phyloP scores from a whole-genome alignment of 306 rosid genomes.

The Pyrus bretschneideri region DNA sequence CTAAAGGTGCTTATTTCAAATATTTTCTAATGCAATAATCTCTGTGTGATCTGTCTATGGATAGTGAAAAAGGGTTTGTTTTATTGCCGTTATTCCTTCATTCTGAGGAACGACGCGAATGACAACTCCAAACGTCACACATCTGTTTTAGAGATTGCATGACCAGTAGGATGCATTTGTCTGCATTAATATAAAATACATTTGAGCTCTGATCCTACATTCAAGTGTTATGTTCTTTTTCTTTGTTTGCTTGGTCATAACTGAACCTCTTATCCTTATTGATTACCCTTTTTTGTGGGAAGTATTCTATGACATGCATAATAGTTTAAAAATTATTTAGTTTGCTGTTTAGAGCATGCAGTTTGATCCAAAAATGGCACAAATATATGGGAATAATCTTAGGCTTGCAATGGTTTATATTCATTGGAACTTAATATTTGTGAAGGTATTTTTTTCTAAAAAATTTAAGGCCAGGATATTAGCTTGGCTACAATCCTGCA shows the following conservation, averaged over 20 bases:
- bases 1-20: slow-evolving; percentile 50
- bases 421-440: neutral
- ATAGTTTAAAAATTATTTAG: neutral
- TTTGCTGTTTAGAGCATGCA: neutral
- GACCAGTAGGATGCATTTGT: neutral
- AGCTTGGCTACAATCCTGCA: neutral
- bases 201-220: neutral
- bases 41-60: neutral
- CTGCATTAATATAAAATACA: neutral
- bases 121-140: neutral
- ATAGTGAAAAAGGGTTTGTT: neutral
- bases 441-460: neutral
- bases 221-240: neutral
- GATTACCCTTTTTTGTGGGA: neutral
- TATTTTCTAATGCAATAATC: slow-evolving; percentile 11
- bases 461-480: neutral
- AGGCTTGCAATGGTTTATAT: neutral
- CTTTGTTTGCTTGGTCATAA: neutral
- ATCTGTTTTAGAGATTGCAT: neutral
- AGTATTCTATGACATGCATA: neutral
- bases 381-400: neutral
- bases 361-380: neutral
- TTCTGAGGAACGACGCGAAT: neutral
- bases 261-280: neutral
- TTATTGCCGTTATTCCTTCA: neutral